Base-by-base conservation (phyloP, 2,329 filamentous ascomycete species). In the Cytospora chrysosperma region DNA sequence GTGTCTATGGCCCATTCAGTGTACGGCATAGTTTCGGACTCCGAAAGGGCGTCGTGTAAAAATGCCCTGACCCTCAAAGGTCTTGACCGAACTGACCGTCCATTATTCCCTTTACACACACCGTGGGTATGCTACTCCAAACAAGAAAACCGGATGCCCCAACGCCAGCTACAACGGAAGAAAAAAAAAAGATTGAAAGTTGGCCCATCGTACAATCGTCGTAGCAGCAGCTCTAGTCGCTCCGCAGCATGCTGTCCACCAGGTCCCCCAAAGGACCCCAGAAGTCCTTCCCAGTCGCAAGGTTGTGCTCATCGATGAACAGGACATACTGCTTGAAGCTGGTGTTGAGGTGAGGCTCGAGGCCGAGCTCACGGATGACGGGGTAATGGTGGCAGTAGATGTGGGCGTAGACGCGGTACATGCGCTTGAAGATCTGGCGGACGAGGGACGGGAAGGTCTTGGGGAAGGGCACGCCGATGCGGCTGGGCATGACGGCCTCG, bases 381-480 rank as follows among this genome's bases (percentile, higher is more conserved):
- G 93, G 93, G 79, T 99, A 99, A 81, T 99, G 95, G 78, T 99
- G 95, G 82, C 96, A 99, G 86, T 99, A 99, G 71, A 99, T 97
- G 80, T 99, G 95, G 51, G 95, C 95, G 76, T 99, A 99, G 67
- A 99, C 94, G 70, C 95, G 90, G 79, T 98, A 99, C 80, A 99
- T 89, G 74, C 95, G 90, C 85, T 99, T 99, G 87, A 98, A 98
- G 75, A 99, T 93, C 78, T 97, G 94, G 69, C 92, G 90, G 67
- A 97, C 88, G 62, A 97, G 88, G 62, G 88, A 82, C 9, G 92
- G 89, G 79, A 99, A 99, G 24, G 90, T 89, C 75, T 96, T 95
- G 61, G 95, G 93, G 76, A 99, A 99, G 6, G 94, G 91, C 13
- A 98, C 93, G 69, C 95, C 92, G 74, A 96, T 95, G 72, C 93